phyloP scores from a whole-genome alignment of 2,329 filamentous ascomycete species.

The Trichoderma aggressivum region DNA sequence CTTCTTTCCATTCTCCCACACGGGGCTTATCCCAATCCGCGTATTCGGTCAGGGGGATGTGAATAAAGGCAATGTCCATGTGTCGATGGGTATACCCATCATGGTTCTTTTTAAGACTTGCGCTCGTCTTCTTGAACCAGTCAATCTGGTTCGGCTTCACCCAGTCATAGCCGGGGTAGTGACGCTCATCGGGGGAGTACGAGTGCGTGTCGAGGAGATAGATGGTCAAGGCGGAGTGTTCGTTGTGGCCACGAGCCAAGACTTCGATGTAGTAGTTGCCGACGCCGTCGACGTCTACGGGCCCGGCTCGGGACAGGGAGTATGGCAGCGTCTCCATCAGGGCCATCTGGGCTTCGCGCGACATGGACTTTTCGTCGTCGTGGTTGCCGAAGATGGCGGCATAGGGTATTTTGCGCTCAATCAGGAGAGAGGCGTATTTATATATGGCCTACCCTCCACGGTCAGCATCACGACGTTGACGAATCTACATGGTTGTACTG shows the following conservation, averaged over 20 bases:
- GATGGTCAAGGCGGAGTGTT: slow-evolving; percentile 88
- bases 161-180: slow-evolving; percentile 95
- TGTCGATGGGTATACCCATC: slow-evolving; percentile 85
- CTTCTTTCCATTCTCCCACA: slow-evolving; percentile 71
- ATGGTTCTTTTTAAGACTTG: slow-evolving; percentile 71
- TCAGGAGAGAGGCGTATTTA: slow-evolving; percentile 83
- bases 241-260: slow-evolving; percentile 70
- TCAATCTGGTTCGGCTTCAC: slow-evolving; percentile 89
- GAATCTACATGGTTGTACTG: not conserved
- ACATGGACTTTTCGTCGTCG: slow-evolving; percentile 84
- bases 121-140: slow-evolving; percentile 83
- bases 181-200: slow-evolving; percentile 84
- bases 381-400: slow-evolving; percentile 96
- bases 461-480: slow-evolving; percentile 20
- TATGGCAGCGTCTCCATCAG: slow-evolving; percentile 84
- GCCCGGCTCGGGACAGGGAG: slow-evolving; percentile 80
- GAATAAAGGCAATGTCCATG: slow-evolving; percentile 95
- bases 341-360: slow-evolving; percentile 75
- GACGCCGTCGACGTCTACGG: slow-evolving; percentile 79
- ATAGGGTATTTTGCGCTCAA: slow-evolving; percentile 85
- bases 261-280: slow-evolving; percentile 96
- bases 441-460: slow-evolving; percentile 66
- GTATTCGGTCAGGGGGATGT: slow-evolving; percentile 94
- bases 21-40: slow-evolving; percentile 56
- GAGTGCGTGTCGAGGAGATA: slow-evolving; percentile 92